Conservation (phyloP, 768 basidiomycete species). For the Boletales sp. region DNA sequence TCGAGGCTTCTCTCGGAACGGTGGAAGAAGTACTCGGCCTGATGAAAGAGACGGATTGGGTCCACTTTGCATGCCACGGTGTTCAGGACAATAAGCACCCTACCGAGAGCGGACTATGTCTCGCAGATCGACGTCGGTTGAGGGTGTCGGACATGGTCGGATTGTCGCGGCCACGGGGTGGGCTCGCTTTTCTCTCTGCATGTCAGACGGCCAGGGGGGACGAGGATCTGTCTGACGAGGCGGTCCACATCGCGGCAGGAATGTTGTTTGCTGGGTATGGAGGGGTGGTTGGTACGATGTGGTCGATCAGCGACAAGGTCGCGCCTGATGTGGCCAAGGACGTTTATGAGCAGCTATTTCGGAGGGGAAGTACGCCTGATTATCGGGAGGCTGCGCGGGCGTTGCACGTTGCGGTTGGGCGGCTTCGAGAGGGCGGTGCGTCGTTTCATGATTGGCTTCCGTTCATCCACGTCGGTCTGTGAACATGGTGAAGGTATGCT, state of each 20-base stretch:
- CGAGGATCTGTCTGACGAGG: slow-evolving; percentile 32
- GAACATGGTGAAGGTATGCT: too few species aligned
- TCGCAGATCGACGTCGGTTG: slow-evolving; percentile 7
- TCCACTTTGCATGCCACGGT: slow-evolving; percentile 34
- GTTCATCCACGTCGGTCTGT: not conserved
- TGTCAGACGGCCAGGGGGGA: slow-evolving; percentile 42
- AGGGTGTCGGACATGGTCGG: slow-evolving; percentile 5
- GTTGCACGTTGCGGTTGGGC: not conserved
- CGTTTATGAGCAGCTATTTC: slow-evolving; percentile 26
- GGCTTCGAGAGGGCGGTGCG: not conserved
- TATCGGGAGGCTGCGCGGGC: slow-evolving; percentile 1
- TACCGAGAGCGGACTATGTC: slow-evolving; percentile 19
- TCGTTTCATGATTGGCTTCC: not conserved
- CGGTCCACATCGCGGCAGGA: slow-evolving; percentile 40
- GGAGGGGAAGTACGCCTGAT: not conserved
- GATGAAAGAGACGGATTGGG: slow-evolving; percentile 3
- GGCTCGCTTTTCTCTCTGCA: slow-evolving; percentile 44
- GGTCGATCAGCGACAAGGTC: slow-evolving; percentile 38
- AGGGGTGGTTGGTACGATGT: slow-evolving; percentile 42
- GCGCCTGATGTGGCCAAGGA: slow-evolving; percentile 31
- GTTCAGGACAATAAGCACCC: slow-evolving; percentile 18
- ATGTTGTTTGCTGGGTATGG: slow-evolving; percentile 33
- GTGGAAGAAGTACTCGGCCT: not conserved
- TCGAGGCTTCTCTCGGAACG: not conserved
- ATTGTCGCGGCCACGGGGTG: slow-evolving; percentile 11